Conservation (phyloP, 805 yeast genomes). For the Cyberlindnera mrakii region DNA sequence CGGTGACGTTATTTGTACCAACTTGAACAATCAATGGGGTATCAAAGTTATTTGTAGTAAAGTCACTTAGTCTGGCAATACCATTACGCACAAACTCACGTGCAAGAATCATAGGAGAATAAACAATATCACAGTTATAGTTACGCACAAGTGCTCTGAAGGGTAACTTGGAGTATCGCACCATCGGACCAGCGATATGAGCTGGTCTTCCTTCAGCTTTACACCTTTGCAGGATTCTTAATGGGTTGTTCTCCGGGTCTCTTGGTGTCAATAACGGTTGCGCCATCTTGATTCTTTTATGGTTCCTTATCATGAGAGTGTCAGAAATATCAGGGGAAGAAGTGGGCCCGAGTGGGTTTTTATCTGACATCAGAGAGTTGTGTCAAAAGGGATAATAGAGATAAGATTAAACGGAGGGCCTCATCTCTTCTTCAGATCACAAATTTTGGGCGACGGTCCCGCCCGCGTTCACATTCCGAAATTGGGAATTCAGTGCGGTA, state of each 20-base stretch:
- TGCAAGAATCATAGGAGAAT: conserved; percentile 95
- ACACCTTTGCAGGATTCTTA: conserved; percentile 44
- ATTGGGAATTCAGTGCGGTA: conserved; percentile 1
- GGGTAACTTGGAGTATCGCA: conserved; percentile 89
- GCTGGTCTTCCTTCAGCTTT: conserved; percentile 46
- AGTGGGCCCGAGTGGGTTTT: too few species aligned
- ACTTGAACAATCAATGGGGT: conserved; percentile 79
- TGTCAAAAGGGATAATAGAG: too few species aligned
- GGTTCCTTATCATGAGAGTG: too few species aligned
- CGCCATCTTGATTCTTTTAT: background rate
- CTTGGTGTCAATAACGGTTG: conserved; percentile 21
- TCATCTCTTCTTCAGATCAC: too few species aligned
- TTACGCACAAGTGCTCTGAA: conserved; percentile 76
- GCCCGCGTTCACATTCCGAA: background rate
- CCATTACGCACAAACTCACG: conserved; percentile 86
- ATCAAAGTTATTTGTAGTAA: conserved; percentile 71
- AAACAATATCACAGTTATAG: conserved; percentile 74
- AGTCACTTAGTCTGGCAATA: conserved; percentile 77
- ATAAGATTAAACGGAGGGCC: background rate
- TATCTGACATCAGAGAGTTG: too few species aligned
- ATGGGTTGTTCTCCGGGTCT: conserved; percentile 44
- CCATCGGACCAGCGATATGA: conserved; percentile 90
- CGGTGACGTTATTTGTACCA: conserved; percentile 81
- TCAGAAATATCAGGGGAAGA: too few species aligned
- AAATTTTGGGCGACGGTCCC: background rate